Base-by-base conservation (phyloP, 306 rosid genomes). In the Oemleria cerasiformis region DNA sequence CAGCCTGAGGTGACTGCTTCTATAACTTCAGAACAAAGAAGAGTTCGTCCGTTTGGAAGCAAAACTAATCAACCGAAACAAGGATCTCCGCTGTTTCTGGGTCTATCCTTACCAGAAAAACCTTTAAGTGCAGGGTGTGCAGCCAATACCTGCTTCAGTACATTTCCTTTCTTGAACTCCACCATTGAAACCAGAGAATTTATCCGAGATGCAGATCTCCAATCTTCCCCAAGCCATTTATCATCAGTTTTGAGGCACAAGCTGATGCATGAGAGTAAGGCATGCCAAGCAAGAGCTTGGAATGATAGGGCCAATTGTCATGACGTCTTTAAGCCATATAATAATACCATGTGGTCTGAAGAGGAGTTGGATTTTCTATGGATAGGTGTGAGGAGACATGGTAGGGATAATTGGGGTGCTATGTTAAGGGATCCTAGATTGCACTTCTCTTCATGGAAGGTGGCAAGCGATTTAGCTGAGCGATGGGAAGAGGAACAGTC, bases 361-460 rank as follows among this genome's bases (percentile, higher is more conserved):
- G 96, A 89, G 84, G 96, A 89, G 83, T 76, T 89, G 77, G 96
- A 89, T 84, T 84, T 59, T 79, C 82, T 86, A 16, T 89, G 96
- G 96, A 81, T 89, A 64, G 96, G 96, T 63, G 87, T 89, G 71
- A 86, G 96, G 72, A 86, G 90, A 77, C 82, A 84, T 57, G 88
- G 91, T 65, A 73, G 78, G 82, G 86, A 81, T 65, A 86, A 86
- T 71, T 88, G 91, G 95, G 82, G 75, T 67, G 86, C 89, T 39
- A 86, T 88, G 82, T 67, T 88, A 56, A 84, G 80, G 79, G 95
- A 88, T 77, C 89, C 86, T 20, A 82, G 84, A 71, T 68, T 88
- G 74, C 83, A 73, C 62, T 88, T 88, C 76, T 84, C 85, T 15
- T 73, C 86, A 58, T 65, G 81, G 67, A 84, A 82, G 81, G 67